Evolutionary conservation across 768 basidiomycete genomes (phyloP).

Genomic region (Mycena chlorophos): DNA sequence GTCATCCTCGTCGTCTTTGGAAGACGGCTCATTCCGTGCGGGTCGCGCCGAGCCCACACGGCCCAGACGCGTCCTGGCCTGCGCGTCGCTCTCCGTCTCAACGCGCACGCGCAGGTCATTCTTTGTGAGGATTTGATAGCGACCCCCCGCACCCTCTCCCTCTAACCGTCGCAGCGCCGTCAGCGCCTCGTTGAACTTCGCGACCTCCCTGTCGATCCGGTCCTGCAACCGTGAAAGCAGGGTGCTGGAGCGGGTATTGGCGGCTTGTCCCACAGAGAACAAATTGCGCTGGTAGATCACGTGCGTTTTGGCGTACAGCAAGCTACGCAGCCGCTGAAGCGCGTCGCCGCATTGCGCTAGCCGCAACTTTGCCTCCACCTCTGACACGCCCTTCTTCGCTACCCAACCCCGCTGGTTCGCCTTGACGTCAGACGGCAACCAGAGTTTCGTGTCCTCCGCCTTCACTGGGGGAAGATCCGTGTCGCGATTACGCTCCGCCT

Average conservation of each 20-base stretch:
- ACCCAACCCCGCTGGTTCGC: not conserved
- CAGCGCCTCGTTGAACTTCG: slow-evolving; percentile 3
- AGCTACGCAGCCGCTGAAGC: not conserved
- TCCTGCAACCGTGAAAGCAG: slow-evolving; percentile 10
- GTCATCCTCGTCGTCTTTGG: too few relatives aligned
- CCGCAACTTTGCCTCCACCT: slow-evolving; percentile 5
- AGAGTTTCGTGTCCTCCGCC: slow-evolving; percentile 14
- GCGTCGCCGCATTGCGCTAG: slow-evolving; percentile 2
- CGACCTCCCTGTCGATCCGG: not conserved
- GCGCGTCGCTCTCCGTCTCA: slow-evolving; percentile 8
- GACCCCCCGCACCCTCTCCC: not conserved
- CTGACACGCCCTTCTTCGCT: not conserved
- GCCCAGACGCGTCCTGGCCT: not conserved
- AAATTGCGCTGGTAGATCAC: slow-evolving; percentile 4
- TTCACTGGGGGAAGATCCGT: not conserved
- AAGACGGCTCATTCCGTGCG: not conserved
- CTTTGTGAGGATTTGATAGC: not conserved
- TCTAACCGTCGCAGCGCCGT: not conserved
- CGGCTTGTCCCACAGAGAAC: slow-evolving; percentile 1
- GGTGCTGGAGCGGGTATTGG: not conserved
- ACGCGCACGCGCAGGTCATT: slow-evolving; percentile 4
- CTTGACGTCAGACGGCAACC: slow-evolving; percentile 8
- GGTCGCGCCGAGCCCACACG: not conserved
- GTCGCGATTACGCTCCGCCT: slow-evolving; percentile 10
- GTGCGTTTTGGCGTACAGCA: slow-evolving; percentile 10